Evolutionary conservation across 164 flowering plant species (phyloP), one percentile per base, ranked within the genome.

Genomic region (Tinospora cordifolia): DNA sequence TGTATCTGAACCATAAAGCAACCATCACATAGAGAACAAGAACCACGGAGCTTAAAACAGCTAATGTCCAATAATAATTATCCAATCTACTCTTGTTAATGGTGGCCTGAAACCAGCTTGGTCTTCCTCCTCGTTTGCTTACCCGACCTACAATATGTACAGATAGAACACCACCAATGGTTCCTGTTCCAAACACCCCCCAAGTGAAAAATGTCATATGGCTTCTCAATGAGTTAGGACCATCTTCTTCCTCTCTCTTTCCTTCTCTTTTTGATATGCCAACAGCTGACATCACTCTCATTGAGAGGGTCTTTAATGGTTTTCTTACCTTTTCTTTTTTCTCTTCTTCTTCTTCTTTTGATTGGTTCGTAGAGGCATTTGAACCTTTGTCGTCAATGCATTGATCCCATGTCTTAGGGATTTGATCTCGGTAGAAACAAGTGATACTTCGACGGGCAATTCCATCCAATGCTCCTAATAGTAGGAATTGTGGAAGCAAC

Each of bases 401-500:
- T 51, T 14, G 59, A 15, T 51, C 19, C 59, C 59, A 51, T 27
- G 36, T 34, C 14, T 7, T 34, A 13, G 81, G 77, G 38, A 54
- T 73, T 47, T 76, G 81, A 27, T 68, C 65, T 0, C 1, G 15
- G 1, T 76, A 75, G 75, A 80, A 79, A 30, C 11, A 11, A 1
- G 46, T 12, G 6, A 77, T 27, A 44, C 79, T 64, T 0, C 1
- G 14, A 0, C 69, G 44, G 15, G 65, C 66, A 24, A 77, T 34
- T 26, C 80, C 83, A 54, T 78, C 81, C 14, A 72, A 12, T 6
- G 49, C 78, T 5, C 80, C 86, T 4, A 85, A 76, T 9, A 85
- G 73, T 19, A 81, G 0, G 72, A 75, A 85, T 73, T 85, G 88
- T n/a, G 84, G 84, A 19, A 85, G 73, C 40, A 85, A 26, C 82